Conservation (phyloP, 2,329 filamentous ascomycete genomes). For the Arthroderma sp. region DNA sequence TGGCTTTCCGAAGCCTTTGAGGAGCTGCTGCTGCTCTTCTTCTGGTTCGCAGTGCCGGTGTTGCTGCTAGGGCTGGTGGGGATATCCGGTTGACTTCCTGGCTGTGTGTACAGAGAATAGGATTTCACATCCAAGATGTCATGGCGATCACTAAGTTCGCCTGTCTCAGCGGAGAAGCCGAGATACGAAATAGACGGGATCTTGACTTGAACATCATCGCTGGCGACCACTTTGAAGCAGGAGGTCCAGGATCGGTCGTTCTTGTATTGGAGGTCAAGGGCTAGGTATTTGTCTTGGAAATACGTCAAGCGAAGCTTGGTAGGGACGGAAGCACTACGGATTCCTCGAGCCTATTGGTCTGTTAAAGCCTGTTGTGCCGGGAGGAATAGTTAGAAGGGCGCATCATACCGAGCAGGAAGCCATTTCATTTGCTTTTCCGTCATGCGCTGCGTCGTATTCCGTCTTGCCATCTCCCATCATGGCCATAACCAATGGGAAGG, state of each 20-base stretch:
- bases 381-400: not conserved
- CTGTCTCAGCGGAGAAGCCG: conserved; percentile 63
- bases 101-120: conserved; percentile 72
- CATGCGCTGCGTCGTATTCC: conserved; percentile 79
- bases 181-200: conserved; percentile 61
- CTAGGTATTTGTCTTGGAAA: conserved; percentile 88
- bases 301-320: conserved; percentile 85
- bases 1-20: conserved; percentile 14
- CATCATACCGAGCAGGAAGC: conserved; percentile 69
- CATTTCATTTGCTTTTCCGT: conserved; percentile 85
- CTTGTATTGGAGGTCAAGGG: conserved; percentile 91
- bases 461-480: conserved; percentile 92
- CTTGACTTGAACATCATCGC: conserved; percentile 52
- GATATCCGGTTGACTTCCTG: conserved; percentile 14
- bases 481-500: conserved; percentile 97
- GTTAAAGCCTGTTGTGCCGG: not conserved
- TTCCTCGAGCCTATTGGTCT: conserved; percentile 53
- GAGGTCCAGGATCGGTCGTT: conserved; percentile 71
- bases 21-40: conserved; percentile 12
- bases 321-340: conserved; percentile 64
- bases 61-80: conserved; percentile 17
- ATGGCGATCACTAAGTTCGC: conserved; percentile 93
- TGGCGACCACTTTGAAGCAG: conserved; percentile 62
- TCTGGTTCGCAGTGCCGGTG: conserved; percentile 15
- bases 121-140: conserved; percentile 81